These are phyloP conservation scores for Erythrophleum ivorense DNA, from an alignment of 331 rosid species.

Conservation along the genomic window DNA sequence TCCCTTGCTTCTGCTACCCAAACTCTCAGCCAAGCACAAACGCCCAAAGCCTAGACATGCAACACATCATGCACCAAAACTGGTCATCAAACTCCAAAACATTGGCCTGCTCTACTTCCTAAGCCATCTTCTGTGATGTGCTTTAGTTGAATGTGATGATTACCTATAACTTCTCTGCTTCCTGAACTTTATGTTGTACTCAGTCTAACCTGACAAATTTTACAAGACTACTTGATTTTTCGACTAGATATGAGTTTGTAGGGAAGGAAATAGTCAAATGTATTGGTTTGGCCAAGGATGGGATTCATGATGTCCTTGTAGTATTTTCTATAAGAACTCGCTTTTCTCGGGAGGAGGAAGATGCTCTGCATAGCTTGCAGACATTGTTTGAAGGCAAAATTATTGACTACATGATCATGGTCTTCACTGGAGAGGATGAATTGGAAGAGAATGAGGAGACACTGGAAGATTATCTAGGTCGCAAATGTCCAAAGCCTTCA, in stretches of 20 bases:
- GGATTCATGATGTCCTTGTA: slow-evolving; percentile 79
- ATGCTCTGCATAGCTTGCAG: slow-evolving; percentile 69
- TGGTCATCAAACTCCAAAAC: too few relatives aligned
- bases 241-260: slow-evolving; percentile 61
- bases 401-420: slow-evolving; percentile 74
- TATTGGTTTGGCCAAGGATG: slow-evolving; percentile 83
- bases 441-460: slow-evolving; percentile 73
- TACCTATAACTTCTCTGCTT: neutral
- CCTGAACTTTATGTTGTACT: neutral
- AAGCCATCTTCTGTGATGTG: neutral
- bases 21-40: too few relatives aligned
- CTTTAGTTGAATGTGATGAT: neutral
- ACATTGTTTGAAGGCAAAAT: slow-evolving; percentile 77
- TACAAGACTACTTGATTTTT: slow-evolving; percentile 73
- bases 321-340: slow-evolving; percentile 77
- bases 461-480: slow-evolving; percentile 64
- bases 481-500: slow-evolving; percentile 64
- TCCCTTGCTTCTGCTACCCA: too few relatives aligned
- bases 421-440: slow-evolving; percentile 88
- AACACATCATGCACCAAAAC: too few relatives aligned
- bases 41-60: too few relatives aligned
- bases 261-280: slow-evolving; percentile 87
- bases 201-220: neutral
- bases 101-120: too few relatives aligned
- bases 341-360: slow-evolving; percentile 72